phyloP scores from a whole-genome alignment of 225 moss, liverwort and hornwort species.

The Bryoerythrophyllum caledonicum region DNA sequence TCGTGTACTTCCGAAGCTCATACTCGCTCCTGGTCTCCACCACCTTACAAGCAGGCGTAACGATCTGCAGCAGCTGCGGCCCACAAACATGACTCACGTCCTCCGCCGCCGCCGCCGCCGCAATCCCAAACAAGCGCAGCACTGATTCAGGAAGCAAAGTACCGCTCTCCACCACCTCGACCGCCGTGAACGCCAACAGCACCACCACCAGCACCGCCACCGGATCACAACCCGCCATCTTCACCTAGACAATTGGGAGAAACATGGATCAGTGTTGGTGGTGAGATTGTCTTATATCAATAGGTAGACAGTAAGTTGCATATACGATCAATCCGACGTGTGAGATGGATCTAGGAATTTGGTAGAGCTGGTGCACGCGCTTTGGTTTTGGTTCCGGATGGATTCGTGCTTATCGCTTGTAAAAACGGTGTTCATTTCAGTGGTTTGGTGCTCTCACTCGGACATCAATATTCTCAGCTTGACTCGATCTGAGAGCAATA shows the following conservation, averaged over 20 bases:
- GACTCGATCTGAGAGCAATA: no score
- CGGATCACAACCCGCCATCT: constrained; percentile 14
- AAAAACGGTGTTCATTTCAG: not conserved
- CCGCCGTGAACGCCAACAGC: not conserved
- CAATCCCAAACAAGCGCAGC: constrained; percentile 28
- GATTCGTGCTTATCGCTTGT: constrained; percentile 23
- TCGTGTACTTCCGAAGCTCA: constrained; percentile 67
- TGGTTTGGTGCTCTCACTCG: not conserved
- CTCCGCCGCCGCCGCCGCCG: not conserved
- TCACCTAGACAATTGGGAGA: not conserved
- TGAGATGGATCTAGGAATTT: no score
- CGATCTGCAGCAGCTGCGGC: constrained; percentile 54
- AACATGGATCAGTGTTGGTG: not conserved
- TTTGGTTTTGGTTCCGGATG: not conserved
- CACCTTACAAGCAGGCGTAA: constrained; percentile 64
- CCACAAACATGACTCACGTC: constrained; percentile 39
- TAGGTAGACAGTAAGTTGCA: constrained; percentile 4
- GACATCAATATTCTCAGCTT: no score
- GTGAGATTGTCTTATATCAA: not conserved
- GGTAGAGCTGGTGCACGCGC: not conserved
- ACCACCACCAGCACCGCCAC: constrained; percentile 12
- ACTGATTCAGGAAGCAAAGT: constrained; percentile 19
- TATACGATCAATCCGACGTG: not conserved
- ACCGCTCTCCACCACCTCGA: not conserved
- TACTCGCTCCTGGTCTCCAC: constrained; percentile 42